Evolutionary conservation across 202 grass and related monocot genomes (phyloP).

Genomic region (Schoenoplectus tabernaemontani): DNA sequence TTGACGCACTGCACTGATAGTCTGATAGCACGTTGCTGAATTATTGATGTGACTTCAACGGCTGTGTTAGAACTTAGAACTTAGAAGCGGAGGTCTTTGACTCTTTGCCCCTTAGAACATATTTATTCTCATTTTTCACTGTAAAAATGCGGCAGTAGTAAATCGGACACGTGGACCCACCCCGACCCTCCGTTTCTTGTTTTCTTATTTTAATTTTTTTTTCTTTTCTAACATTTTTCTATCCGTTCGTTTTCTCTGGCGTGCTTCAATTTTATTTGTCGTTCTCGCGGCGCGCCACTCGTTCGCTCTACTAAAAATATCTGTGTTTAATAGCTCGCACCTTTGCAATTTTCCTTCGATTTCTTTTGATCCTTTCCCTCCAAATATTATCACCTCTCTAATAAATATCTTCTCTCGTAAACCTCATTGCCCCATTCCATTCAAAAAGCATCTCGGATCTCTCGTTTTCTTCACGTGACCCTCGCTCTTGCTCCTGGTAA

Average conservation of each 20-base stretch:
- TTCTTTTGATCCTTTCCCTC: background rate
- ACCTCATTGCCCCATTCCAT: background rate
- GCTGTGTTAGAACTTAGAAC: too few species aligned
- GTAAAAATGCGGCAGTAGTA: too few species aligned
- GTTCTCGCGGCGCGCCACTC: slow-evolving; percentile 13
- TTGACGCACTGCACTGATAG: too few species aligned
- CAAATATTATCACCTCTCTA: background rate
- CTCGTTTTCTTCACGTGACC: slow-evolving; percentile 20
- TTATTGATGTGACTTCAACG: too few species aligned
- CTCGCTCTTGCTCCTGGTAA: background rate
- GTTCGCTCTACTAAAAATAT: slow-evolving; percentile 22
- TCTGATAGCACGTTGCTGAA: too few species aligned
- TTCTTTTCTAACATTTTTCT: background rate
- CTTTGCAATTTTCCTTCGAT: background rate
- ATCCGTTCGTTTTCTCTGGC: background rate
- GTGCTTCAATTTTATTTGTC: background rate
- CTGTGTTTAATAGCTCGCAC: background rate
- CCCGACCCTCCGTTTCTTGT: background rate
- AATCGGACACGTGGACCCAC: too few species aligned
- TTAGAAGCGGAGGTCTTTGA: too few species aligned
- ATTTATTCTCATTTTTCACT: too few species aligned
- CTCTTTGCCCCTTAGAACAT: too few species aligned
- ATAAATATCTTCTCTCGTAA: background rate
- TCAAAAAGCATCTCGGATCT: slow-evolving; percentile 3
- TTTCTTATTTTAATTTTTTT: background rate